Evolutionary conservation across 306 rosid species (phyloP).

Genomic region (Sechiopsis laciniata): DNA sequence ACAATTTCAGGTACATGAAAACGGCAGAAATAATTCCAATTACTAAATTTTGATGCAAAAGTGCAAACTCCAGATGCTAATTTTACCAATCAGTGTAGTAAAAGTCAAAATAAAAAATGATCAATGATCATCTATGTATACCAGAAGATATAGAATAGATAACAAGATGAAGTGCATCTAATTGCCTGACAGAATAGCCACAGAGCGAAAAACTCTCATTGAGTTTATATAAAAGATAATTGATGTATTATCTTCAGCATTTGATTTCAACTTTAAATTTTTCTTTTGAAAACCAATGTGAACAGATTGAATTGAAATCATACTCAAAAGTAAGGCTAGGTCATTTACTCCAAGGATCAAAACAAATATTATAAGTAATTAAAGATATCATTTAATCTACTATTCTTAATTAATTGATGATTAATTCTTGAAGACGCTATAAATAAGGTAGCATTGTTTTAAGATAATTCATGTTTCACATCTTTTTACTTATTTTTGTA

Average conservation of each 20-base stretch:
- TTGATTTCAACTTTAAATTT: not conserved
- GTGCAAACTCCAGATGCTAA: not conserved
- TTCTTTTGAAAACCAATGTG: not conserved
- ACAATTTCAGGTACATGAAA: not conserved
- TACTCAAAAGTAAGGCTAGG: not conserved
- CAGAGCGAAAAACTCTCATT: not conserved
- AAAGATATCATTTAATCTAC: not conserved
- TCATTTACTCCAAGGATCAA: not conserved
- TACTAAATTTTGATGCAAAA: not conserved
- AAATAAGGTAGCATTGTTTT: not conserved
- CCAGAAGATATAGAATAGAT: not conserved
- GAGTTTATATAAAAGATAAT: not conserved
- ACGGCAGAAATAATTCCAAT: not conserved
- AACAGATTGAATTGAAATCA: not conserved
- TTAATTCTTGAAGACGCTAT: not conserved
- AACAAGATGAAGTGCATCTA: not conserved
- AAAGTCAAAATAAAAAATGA: not conserved
- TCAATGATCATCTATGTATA: constrained; percentile 8
- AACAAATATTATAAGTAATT: not conserved
- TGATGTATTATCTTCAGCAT: not conserved
- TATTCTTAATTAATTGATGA: not conserved
- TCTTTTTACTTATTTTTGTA: not conserved
- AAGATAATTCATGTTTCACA: not conserved
- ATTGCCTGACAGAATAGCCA: not conserved
- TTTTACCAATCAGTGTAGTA: not conserved